Evolutionary conservation across 2,329 filamentous ascomycete species (phyloP), one percentile per base, ranked within the genome.

Genomic region (Aureobasidium sp.): DNA sequence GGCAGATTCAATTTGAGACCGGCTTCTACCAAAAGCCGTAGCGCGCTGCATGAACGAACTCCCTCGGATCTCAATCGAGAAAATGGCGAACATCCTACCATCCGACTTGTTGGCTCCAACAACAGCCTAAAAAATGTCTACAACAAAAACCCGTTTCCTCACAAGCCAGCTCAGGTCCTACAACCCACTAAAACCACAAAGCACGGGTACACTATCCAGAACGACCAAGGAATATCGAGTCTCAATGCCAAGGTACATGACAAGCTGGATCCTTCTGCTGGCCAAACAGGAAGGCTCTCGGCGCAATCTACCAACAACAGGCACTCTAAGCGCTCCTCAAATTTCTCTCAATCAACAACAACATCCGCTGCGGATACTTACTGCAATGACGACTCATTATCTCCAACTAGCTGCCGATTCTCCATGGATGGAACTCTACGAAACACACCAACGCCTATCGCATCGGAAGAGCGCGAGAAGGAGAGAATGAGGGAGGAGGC

Each of bases 61-160:
- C 59, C 65, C 37, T 71, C 70, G 41, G 62, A 65, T 34, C 47
- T 65, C 9, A 65, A 65, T 41, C 63, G 60, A 39, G 51, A 61
- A 1, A 65, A 63, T 32, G 62, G 62, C 55, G 64, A 63, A 41
- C 61, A 66, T 55, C 66, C 70, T 23, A 74, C 72, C 1, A 70
- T 74, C 26, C 70, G 72, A 62, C 66, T 74, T 56, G 71, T 74
- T 62, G 55, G 62, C 47, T 62, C 65, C n/a, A 64, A 64, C 32
- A 36, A 53, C 34, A 64, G 64, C 20, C 64, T 62, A 3, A 62
- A 64, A 29, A 62, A 36, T 29, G 56, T 47, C n/a, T 62, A 67
- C 44, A 47, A 52, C n/a, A 65, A 67, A 51, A 63, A 29, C 29
- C 62, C 65, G 4, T 64, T 64, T 41, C 64, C 65, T 6, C 59